Percentiles rank a stretch among this genome's conserved stretches.
phyloP scores from a whole-genome alignment of 2,329 filamentous ascomycete genomes.

The Aspergillus neoniger region DNA sequence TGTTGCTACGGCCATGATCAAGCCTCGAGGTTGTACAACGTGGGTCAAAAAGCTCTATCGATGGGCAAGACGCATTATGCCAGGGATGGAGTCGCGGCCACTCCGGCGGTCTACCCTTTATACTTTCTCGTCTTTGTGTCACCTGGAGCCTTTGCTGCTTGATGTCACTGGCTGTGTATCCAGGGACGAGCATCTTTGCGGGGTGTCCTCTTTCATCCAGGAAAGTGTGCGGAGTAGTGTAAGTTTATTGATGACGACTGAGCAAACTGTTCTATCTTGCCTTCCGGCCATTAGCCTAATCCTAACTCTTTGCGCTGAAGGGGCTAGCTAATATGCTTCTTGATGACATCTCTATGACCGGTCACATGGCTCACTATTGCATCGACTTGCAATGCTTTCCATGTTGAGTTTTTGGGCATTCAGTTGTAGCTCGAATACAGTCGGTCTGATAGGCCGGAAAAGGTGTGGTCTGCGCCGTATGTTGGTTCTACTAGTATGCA shows the following conservation, averaged over 20 bases:
- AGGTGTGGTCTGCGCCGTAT: too few species aligned
- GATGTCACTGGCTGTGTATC: not conserved
- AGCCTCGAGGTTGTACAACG: not conserved
- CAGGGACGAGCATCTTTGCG: not conserved
- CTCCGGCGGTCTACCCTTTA: not conserved
- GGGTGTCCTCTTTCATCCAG: not conserved
- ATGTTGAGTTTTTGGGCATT: not conserved
- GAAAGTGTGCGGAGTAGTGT: not conserved
- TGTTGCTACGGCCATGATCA: too few species aligned
- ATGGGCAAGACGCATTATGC: not conserved
- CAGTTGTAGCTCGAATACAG: not conserved
- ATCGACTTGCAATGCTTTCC: not conserved
- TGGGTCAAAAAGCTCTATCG: not conserved
- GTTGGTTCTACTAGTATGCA: too few species aligned
- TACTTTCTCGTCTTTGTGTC: not conserved
- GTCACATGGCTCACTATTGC: not conserved
- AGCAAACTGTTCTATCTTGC: too few species aligned
- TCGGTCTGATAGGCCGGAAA: not conserved
- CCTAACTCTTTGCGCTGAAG: too few species aligned
- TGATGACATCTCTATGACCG: not conserved
- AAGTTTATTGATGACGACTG: too few species aligned
- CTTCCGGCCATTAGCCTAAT: too few species aligned
- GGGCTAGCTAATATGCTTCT: too few species aligned
- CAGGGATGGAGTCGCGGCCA: not conserved
- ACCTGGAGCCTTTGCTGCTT: not conserved